Base-by-base conservation (phyloP, 2,329 filamentous ascomycete genomes). In the Epichloe gansuensis region DNA sequence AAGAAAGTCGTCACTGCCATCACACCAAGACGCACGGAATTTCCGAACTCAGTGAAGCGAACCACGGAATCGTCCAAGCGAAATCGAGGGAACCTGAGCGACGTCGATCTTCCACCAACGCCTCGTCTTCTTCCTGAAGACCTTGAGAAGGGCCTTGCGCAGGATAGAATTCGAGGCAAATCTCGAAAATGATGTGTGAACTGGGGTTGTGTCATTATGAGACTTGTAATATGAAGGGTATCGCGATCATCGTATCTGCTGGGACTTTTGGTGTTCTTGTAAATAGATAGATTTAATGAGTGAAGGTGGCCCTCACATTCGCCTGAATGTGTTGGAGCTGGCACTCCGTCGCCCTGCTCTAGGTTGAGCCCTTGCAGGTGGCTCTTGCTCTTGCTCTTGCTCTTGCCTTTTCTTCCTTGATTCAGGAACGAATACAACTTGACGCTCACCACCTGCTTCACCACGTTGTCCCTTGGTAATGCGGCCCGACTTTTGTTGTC, bases 241-340 rank as follows among this genome's bases (percentile, higher is more conserved):
- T 12, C n/a, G 42, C 31, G 15, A 11, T 25, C 31, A 31, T 39
- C 7, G 31, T 21, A 31, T 43, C 31, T 35, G n/a, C 17, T 40
- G 31, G n/a, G 31, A 50, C 7, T 34, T 31, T 31, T 31, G n/a
- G 4, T 41, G 21, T 61, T 59, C 21, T 53, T 45, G 53, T 56
- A 54, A 57, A 58, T 42, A 56, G 41, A 55, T 53, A 31, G 13
- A 40, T 45, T 41, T 9, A 27, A 39, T 48, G 41, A 39, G 25
- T 38, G 4, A 23, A 38, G 25, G 38, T 13, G 36, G 38, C n/a
- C 25, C 38, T 51, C 40, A 84, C 73, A 87, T 75, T 62, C 74
- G 77, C 64, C 84, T 78, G 66, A 89, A 87, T 41, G 82, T 82
- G 68, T 91, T 90, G 50, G 76, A 77, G 67, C 85, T 89, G 49